These are phyloP conservation scores for Cercospora brassicicola DNA, from an alignment of 2,329 filamentous ascomycete genomes.

Conservation along the genomic window DNA sequence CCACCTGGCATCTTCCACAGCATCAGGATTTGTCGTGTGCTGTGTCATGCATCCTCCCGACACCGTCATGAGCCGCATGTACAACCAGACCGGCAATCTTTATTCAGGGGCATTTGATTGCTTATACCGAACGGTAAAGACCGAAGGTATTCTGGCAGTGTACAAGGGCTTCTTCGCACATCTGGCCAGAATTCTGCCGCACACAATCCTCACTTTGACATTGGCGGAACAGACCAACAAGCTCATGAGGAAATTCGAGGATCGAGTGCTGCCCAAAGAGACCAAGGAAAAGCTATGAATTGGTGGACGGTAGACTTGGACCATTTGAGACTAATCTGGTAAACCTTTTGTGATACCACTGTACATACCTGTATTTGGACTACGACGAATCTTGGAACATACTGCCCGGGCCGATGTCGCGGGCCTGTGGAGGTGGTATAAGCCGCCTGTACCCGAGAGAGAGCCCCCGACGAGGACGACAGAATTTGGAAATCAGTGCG, in stretches of 20 bases:
- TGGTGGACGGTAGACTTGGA: neutral
- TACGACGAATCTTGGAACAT: neutral
- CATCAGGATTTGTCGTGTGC: slow-evolving; percentile 93
- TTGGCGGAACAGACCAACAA: slow-evolving; percentile 98
- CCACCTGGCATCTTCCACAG: slow-evolving; percentile 83
- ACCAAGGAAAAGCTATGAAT: slow-evolving; percentile 31
- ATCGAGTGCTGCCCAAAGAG: slow-evolving; percentile 45
- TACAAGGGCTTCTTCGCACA: slow-evolving; percentile 99
- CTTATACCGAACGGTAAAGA: slow-evolving; percentile 82
- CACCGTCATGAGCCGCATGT: slow-evolving; percentile 97
- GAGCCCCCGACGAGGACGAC: neutral
- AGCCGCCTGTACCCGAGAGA: neutral
- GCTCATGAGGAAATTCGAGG: slow-evolving; percentile 77
- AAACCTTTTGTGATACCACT: slow-evolving; percentile 12
- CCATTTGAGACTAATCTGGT: neutral
- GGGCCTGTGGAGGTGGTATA: neutral
- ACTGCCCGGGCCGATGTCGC: neutral
- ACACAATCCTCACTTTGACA: slow-evolving; percentile 79
- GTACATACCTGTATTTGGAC: slow-evolving; percentile 10
- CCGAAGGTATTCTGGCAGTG: slow-evolving; percentile 85
- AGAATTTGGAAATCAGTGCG: neutral
- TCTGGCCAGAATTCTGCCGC: slow-evolving; percentile 87
- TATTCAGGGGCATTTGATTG: slow-evolving; percentile 94
- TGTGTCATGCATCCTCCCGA: slow-evolving; percentile 98
- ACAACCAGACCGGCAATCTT: slow-evolving; percentile 98